phyloP scores from a whole-genome alignment of 169 alveolate species.

The Perkinsus olseni region DNA sequence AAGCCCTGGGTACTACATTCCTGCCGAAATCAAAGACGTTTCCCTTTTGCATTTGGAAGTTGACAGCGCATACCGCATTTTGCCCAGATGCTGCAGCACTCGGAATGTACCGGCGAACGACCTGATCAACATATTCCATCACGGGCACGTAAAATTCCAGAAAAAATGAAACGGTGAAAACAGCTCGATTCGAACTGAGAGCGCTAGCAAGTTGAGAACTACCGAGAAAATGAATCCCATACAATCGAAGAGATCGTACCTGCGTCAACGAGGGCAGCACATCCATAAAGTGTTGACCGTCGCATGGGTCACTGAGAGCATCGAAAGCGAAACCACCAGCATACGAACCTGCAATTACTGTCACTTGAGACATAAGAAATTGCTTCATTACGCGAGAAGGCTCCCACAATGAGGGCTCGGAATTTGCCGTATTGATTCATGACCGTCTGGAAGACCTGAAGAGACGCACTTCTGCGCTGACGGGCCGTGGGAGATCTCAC shows the following conservation, averaged over 20 bases:
- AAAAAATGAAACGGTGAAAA: background rate
- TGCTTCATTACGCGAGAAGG: background rate
- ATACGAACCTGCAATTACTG: background rate
- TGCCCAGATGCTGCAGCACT: background rate
- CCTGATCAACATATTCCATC: background rate
- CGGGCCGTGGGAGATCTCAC: too few relatives aligned
- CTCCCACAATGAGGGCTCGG: background rate
- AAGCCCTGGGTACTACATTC: background rate
- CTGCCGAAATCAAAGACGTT: background rate
- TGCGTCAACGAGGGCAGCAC: background rate
- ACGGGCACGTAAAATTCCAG: background rate
- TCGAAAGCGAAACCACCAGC: background rate
- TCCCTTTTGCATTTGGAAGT: background rate
- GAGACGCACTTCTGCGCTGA: background rate
- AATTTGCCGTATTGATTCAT: background rate
- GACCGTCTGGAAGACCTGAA: background rate
- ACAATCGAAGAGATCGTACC: background rate
- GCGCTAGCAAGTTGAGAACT: too few relatives aligned
- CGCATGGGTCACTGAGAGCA: background rate
- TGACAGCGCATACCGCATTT: background rate
- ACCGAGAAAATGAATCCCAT: too few relatives aligned
- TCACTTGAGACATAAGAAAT: background rate
- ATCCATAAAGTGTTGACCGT: background rate
- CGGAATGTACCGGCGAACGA: background rate
- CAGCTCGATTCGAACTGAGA: background rate